Evolutionary conservation across 176 grass and related monocot genomes (phyloP), one percentile per base, ranked within the genome.

Genomic region (Aegilops tauschii): DNA sequence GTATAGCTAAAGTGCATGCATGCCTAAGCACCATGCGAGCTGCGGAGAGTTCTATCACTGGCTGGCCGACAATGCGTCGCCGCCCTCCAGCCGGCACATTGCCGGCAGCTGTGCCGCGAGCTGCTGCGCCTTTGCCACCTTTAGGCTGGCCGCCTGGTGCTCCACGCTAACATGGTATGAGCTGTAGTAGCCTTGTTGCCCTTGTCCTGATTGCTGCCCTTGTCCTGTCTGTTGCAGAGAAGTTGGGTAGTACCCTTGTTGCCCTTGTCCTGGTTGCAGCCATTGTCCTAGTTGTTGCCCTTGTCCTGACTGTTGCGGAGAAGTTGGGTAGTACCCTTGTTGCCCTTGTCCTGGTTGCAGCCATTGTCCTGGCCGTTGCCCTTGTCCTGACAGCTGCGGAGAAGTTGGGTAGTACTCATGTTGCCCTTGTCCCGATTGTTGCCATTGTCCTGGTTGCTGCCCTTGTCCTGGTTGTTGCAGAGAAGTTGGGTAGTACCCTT

Each of bases 21-120:
- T 58, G 47, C 45, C 29, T 9, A 83, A 40, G 67, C 67, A 66
- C 20, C 62, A 47, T 12, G 39, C 16, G 9, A 40, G 37, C 12
- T 12, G 27, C 9, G 14, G 5, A 31, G 9, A 47, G 30, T 37
- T 71, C 12, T 58, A 73, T 32, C 59, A 54, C 17, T 30, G 44
- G 17, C 66, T 58, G 64, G 30, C 45, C 11, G 20, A 52, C 65
- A 82, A 56, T 31, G 13, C 7, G 31, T 65, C 7, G 12, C 65
- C n/a, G 30, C 81, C 32, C 13, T 83, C 81, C 5, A 83, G 52
- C n/a, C 21, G 50, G 34, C 81, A 83, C 49, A 83, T 71, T 34
- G 34, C n/a, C 9, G 80, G 80, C 21, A 83, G 80, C 31, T 31
- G 80, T 8, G 67, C 81, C 13, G 32, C 65, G 32, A 72, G 10